A percentile compares a stretch with the other conserved stretches of the same genome.
These are phyloP conservation scores for Sphagnum fallax DNA, from an alignment of 228 moss, liverwort and hornwort genomes.

Conservation along the genomic window DNA sequence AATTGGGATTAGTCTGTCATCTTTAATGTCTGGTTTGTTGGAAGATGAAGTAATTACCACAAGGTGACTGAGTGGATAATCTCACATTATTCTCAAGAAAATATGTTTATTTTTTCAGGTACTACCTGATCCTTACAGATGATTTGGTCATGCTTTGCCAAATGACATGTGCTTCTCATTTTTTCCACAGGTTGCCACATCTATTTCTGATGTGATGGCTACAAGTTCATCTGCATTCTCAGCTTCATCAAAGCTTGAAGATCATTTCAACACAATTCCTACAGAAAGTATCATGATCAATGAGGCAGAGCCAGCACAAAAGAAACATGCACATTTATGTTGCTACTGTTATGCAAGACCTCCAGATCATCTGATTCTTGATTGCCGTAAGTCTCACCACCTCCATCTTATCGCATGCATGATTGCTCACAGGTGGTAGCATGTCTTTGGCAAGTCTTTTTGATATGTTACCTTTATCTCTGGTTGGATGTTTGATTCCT, in stretches of 20 bases:
- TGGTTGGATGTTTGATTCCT: neutral
- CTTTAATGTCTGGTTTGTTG: too few species aligned
- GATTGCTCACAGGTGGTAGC: neutral
- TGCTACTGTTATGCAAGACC: conserved; percentile 51
- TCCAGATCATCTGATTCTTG: conserved; percentile 50
- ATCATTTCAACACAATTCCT: neutral
- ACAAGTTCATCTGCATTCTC: conserved; percentile 5
- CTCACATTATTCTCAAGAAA: too few species aligned
- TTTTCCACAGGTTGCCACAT: neutral
- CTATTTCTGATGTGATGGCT: neutral
- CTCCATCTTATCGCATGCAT: neutral
- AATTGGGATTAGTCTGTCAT: too few species aligned
- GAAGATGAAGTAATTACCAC: too few species aligned
- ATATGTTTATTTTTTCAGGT: too few species aligned
- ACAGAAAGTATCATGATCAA: conserved; percentile 10
- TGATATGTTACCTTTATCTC: neutral
- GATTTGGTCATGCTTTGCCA: too few species aligned
- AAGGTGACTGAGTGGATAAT: too few species aligned
- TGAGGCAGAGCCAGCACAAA: conserved; percentile 15
- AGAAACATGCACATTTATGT: conserved; percentile 39
- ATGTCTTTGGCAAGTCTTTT: neutral
- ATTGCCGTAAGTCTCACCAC: conserved; percentile 36
- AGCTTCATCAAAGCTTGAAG: neutral
- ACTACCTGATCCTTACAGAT: too few species aligned
- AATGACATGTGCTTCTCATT: too few species aligned